Percentiles rank a stretch among this genome's conserved stretches.
phyloP scores from a whole-genome alignment of 768 basidiomycete species.

The Tylopilus subfusipes region DNA sequence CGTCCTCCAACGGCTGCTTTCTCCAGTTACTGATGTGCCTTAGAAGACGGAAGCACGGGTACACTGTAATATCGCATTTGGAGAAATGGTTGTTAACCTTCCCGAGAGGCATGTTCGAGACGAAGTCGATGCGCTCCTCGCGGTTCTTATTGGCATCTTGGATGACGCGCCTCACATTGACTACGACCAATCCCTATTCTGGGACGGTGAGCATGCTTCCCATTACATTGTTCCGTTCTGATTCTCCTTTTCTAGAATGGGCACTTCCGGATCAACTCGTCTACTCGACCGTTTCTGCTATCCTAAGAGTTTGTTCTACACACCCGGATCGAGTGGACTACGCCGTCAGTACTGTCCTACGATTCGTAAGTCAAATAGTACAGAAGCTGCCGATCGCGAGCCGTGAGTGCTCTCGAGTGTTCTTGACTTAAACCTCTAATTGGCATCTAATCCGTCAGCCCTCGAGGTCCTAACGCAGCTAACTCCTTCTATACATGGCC shows the following conservation, averaged over 20 bases:
- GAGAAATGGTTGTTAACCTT: slow-evolving; percentile 68
- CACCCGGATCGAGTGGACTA: slow-evolving; percentile 47
- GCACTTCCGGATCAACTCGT: slow-evolving; percentile 82
- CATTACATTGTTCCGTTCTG: not conserved
- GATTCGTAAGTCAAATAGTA: slow-evolving; percentile 57
- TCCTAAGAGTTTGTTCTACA: slow-evolving; percentile 60
- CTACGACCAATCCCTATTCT: slow-evolving; percentile 74
- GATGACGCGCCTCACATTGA: slow-evolving; percentile 70
- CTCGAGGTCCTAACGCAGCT: slow-evolving; percentile 70
- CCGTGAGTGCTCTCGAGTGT: slow-evolving; percentile 40
- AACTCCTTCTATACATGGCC: slow-evolving; percentile 79
- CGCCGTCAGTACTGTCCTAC: slow-evolving; percentile 57
- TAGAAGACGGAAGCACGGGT: slow-evolving; percentile 64
- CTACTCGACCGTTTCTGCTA: slow-evolving; percentile 71
- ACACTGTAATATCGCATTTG: slow-evolving; percentile 82
- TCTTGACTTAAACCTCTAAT: not conserved
- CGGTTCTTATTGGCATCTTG: slow-evolving; percentile 63
- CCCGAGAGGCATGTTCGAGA: slow-evolving; percentile 48
- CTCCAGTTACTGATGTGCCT: slow-evolving; percentile 1
- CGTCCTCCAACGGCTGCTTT: slow-evolving; percentile 11
- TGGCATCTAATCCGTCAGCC: slow-evolving; percentile 39
- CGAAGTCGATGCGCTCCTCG: slow-evolving; percentile 52
- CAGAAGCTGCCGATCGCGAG: slow-evolving; percentile 49
- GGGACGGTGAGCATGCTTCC: slow-evolving; percentile 57
- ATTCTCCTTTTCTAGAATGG: slow-evolving; percentile 59